phyloP scores from a whole-genome alignment of 768 basidiomycete genomes.

The Ephemerocybe angulata region DNA sequence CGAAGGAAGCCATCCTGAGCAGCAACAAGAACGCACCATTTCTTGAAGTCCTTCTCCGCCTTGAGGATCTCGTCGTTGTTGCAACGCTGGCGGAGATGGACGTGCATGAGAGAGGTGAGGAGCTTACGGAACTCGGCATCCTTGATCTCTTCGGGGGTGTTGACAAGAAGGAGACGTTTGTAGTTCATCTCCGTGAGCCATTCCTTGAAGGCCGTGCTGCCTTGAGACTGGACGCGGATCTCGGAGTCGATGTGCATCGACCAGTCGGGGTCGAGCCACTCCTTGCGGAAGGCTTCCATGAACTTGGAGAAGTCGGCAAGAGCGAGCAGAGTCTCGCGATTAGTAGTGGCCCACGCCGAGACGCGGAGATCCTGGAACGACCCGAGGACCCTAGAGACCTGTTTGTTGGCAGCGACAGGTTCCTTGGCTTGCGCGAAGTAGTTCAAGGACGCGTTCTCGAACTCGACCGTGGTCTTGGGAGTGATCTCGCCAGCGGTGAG shows the following conservation, averaged over 20 bases:
- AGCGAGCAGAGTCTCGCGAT: too few relatives aligned
- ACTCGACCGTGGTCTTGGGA: too few relatives aligned
- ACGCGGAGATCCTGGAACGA: too few relatives aligned
- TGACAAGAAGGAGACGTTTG: neutral
- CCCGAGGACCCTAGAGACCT: too few relatives aligned
- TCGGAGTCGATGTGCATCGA: neutral
- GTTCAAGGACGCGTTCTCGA: too few relatives aligned
- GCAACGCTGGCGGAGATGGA: neutral
- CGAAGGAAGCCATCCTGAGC: too few relatives aligned
- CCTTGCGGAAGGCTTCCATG: neutral
- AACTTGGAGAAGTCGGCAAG: neutral
- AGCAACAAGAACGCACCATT: neutral
- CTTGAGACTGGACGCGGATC: neutral
- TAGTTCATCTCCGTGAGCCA: neutral
- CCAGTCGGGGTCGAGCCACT: neutral
- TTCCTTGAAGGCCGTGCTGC: neutral
- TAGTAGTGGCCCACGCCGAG: too few relatives aligned
- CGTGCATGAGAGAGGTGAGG: neutral
- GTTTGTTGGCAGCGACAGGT: too few relatives aligned
- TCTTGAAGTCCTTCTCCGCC: neutral
- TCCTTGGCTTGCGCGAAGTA: too few relatives aligned
- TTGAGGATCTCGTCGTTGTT: neutral
- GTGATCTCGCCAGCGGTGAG: too few relatives aligned
- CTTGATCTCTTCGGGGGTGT: neutral
- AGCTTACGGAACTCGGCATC: neutral